Base-by-base conservation (phyloP, 495 filamentous ascomycete species). In the Cercophora samala region DNA sequence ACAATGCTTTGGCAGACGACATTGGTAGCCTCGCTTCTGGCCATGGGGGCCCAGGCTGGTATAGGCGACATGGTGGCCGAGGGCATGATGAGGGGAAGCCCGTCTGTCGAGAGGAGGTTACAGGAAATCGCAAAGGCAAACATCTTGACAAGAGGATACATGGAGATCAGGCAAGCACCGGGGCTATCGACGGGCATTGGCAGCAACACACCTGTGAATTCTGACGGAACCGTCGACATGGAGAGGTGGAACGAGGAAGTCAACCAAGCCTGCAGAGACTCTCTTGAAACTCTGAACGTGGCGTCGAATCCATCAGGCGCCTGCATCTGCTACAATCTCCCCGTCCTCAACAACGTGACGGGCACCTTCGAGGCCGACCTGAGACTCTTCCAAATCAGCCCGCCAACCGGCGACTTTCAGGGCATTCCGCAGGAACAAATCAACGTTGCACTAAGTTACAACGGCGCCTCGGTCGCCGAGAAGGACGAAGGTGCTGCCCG, bases 271-370 rank as follows among this genome's bases (percentile, higher is more conserved):
- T 90, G 88, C 75, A 72, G 69, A 61, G 74, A 75, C 21, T 75
- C 83, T 1, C 73, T 90, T 13, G 68, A 70, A 4, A 66, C 69
- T 15, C 77, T 89, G n/a, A 72, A 77, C 11, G 74, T 76, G 1
- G 83, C 85, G 13, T 80, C 82, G 4, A 92, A 91, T 62, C 87
- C 89, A 3, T 86, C 89, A 1, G 91, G 90, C 17, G 80, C 91
- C n/a, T 86, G 86, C n/a, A 83, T 89, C 32, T 93, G 90, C 82
- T 93, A 92, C 75, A 93, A 93, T 69, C 70, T 93, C 3, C 86
- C 85, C 19, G 81, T 81, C 23, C 79, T 90, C 58, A 80, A 91
- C 74, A 87, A 82, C 72, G 71, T 68, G 1, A 86, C 83, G 6
- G 90, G 90, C 11, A 78, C 86, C 1, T 93, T 93, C 72, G 81